These are phyloP conservation scores for Hypoxylon sp. DNA, from an alignment of 2,329 filamentous ascomycete genomes.

Conservation along the genomic window DNA sequence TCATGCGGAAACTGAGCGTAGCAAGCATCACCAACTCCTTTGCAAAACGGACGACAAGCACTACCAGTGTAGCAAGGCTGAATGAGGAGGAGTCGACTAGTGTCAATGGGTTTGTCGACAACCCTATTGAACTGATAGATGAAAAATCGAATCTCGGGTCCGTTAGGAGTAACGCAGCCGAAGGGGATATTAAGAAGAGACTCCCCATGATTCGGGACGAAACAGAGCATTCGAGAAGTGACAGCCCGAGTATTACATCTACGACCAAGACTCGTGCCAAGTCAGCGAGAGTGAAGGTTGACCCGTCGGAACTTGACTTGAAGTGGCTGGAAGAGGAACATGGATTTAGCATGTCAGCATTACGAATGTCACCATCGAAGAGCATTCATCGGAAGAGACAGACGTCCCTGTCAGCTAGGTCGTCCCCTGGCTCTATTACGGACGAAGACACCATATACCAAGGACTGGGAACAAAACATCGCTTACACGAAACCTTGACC, in stretches of 20 bases:
- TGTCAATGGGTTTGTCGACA: slow-evolving; percentile 42
- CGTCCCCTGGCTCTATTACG: slow-evolving; percentile 40
- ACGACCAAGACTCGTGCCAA: slow-evolving; percentile 24
- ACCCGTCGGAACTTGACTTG: slow-evolving; percentile 42
- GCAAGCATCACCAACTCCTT: slow-evolving; percentile 83
- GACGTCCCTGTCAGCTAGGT: slow-evolving; percentile 40
- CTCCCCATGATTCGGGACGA: slow-evolving; percentile 51
- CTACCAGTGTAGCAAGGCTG: slow-evolving; percentile 53
- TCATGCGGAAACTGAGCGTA: slow-evolving; percentile 89
- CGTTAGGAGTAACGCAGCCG: slow-evolving; percentile 30
- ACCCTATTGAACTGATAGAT: slow-evolving; percentile 40
- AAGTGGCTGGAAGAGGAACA: slow-evolving; percentile 41
- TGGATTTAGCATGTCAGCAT: slow-evolving; percentile 26
- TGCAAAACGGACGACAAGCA: slow-evolving; percentile 74
- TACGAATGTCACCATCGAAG: slow-evolving; percentile 42
- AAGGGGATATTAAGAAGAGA: slow-evolving; percentile 38
- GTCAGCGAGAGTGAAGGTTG: slow-evolving; percentile 45
- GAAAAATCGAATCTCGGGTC: slow-evolving; percentile 35
- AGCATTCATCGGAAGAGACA: slow-evolving; percentile 35
- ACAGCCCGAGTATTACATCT: slow-evolving; percentile 31
- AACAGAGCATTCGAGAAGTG: slow-evolving; percentile 44
- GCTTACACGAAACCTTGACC: slow-evolving; percentile 41
- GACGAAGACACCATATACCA: slow-evolving; percentile 48
- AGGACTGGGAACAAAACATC: slow-evolving; percentile 33
- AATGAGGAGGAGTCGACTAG: slow-evolving; percentile 48